Conservation (phyloP, 352 stramenopile genomes). For the Phytophthora ohioensis region DNA sequence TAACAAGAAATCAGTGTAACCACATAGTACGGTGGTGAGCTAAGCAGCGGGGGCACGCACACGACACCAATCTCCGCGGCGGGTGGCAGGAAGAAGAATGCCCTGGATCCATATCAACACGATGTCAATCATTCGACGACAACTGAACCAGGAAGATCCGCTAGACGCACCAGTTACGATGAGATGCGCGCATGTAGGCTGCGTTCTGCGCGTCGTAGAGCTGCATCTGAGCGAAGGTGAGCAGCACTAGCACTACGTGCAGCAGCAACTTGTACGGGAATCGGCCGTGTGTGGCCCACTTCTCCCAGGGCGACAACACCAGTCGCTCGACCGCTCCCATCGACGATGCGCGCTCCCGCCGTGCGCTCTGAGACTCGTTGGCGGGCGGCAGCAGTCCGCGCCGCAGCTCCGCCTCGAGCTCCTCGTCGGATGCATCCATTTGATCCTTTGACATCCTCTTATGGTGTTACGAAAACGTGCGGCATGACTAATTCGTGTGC, state of each 20-base stretch:
- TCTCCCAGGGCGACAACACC: conserved; percentile 85
- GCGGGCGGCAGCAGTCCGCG: conserved; percentile 32
- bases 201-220: conserved; percentile 85
- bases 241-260: conserved; percentile 76
- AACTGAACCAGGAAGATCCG: background rate
- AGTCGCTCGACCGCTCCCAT: conserved; percentile 67
- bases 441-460: too few relatives aligned
- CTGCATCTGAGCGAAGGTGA: conserved; percentile 79
- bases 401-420: conserved; percentile 37
- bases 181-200: conserved; percentile 83
- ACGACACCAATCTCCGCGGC: conserved; percentile 59
- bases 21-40: too few relatives aligned
- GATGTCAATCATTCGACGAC: background rate
- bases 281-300: conserved; percentile 69
- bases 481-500: too few relatives aligned
- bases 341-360: conserved; percentile 2
- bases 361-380: background rate
- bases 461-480: too few relatives aligned
- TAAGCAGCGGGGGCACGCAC: conserved; percentile 28
- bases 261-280: conserved; percentile 89
- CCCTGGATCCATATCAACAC: conserved; percentile 42
- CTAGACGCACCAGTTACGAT: conserved; percentile 76
- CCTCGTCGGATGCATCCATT: conserved; percentile 2
- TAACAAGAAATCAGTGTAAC: background rate
- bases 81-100: conserved; percentile 85